Conservation (phyloP, 148 eudicot genomes). For the Heliamphora exappendiculata region DNA sequence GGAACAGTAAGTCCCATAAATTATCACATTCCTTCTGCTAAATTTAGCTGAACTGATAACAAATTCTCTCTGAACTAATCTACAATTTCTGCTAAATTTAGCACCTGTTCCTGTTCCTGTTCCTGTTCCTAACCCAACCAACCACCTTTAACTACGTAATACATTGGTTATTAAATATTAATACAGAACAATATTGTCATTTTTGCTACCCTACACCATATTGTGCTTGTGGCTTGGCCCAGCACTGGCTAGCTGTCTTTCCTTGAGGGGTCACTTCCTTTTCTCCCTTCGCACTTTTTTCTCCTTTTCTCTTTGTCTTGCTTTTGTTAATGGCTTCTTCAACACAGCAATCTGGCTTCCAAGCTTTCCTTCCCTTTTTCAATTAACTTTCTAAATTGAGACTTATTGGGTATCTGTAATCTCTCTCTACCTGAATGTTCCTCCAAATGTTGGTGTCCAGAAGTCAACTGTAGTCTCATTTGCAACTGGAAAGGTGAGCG, state of each 20-base stretch:
- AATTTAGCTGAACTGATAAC: constrained; percentile 22
- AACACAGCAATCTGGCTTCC: constrained; percentile 20
- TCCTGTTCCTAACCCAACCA: no score
- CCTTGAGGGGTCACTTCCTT: constrained; percentile 17
- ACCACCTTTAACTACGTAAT: background rate
- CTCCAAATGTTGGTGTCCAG: constrained; percentile 89
- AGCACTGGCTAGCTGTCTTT: constrained; percentile 17
- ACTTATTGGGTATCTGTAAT: background rate
- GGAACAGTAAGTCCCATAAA: constrained; percentile 35
- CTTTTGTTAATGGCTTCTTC: constrained; percentile 19
- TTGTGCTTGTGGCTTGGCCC: constrained; percentile 14
- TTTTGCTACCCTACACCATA: constrained; percentile 13
- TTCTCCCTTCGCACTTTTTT: background rate
- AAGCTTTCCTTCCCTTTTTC: constrained; percentile 13
- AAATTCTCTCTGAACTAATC: constrained; percentile 12
- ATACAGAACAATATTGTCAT: constrained; percentile 1
- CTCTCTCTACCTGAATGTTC: constrained; percentile 45
- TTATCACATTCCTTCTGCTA: constrained; percentile 20
- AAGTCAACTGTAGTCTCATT: constrained; percentile 67
- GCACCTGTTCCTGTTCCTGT: constrained; percentile 49
- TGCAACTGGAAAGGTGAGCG: constrained; percentile 73
- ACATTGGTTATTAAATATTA: background rate
- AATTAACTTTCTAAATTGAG: background rate
- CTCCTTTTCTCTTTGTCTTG: constrained; percentile 8
- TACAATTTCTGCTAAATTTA: constrained; percentile 39